Conservation (phyloP, 139 green algal species). For the Nannochloris sp. region DNA sequence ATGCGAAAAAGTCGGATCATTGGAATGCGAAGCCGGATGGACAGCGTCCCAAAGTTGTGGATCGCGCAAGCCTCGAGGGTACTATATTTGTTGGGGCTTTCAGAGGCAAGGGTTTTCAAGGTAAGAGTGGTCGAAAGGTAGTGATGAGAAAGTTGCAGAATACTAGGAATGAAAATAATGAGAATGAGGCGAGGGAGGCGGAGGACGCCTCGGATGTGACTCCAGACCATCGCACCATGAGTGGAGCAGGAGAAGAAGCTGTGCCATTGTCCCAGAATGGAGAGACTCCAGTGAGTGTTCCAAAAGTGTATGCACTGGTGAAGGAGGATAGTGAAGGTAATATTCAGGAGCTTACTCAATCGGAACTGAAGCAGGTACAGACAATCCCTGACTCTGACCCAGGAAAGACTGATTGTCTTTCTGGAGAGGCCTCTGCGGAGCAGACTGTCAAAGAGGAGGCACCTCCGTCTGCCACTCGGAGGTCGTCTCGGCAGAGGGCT, state of each 20-base stretch:
- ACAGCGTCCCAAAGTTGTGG: constrained; percentile 31
- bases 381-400: no score
- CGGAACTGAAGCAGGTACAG: constrained; percentile 7
- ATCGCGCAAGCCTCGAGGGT: constrained; percentile 23
- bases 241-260: not conserved
- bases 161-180: not conserved
- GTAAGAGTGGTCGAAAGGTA: constrained; percentile 7
- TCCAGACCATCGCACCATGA: constrained; percentile 7
- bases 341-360: constrained; percentile 9
- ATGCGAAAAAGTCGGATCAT: not conserved
- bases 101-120: constrained; percentile 26
- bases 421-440: no score
- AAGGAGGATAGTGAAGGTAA: constrained; percentile 10
- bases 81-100: constrained; percentile 38
- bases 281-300: constrained; percentile 1
- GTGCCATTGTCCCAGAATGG: not conserved
- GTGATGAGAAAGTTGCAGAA: constrained; percentile 6
- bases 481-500: no score
- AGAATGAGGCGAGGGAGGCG: constrained; percentile 2
- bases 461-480: no score
- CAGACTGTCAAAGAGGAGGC: no score
- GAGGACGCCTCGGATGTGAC: constrained; percentile 13
- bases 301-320: constrained; percentile 8
- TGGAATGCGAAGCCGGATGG: constrained; percentile 12
- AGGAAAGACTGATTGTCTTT: no score